Conservation (phyloP, 805 yeast species). For the Grigorovia yakushimaensis region DNA sequence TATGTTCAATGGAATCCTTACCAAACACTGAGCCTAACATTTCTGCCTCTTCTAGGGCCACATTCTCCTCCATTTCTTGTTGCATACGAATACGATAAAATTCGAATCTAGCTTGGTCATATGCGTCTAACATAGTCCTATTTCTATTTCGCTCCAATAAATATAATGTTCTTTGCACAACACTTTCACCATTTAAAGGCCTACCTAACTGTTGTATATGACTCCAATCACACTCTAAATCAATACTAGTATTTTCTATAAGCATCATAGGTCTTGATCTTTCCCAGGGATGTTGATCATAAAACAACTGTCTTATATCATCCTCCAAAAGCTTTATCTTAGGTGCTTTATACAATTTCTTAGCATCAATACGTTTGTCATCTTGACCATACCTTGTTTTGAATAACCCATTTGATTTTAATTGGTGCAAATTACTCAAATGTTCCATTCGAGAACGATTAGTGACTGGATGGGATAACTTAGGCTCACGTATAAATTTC, state of each 20-base stretch:
- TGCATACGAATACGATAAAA: constrained; percentile 80
- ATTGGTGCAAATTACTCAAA: constrained; percentile 9
- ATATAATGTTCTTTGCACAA: constrained; percentile 63
- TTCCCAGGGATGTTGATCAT: constrained; percentile 97
- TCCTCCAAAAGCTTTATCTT: constrained; percentile 45
- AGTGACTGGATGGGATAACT: constrained; percentile 16
- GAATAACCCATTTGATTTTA: constrained; percentile 19
- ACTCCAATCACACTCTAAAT: constrained; percentile 66
- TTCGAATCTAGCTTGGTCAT: constrained; percentile 79
- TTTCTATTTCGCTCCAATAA: constrained; percentile 26
- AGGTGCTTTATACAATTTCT: constrained; percentile 20
- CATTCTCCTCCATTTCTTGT: constrained; percentile 62
- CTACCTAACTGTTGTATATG: constrained; percentile 60
- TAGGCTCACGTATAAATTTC: constrained; percentile 35
- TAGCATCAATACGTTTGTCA: constrained; percentile 14
- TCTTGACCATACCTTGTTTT: constrained; percentile 25
- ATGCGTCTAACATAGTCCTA: constrained; percentile 45
- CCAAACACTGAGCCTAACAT: constrained; percentile 78
- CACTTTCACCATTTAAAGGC: constrained; percentile 83
- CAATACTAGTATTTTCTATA: constrained; percentile 64
- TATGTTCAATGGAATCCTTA: constrained; percentile 52
- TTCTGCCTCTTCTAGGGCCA: constrained; percentile 71
- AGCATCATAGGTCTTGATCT: constrained; percentile 78
- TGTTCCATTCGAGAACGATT: constrained; percentile 7
- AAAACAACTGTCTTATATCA: constrained; percentile 69